Evolutionary conservation across 805 yeast species (phyloP).

Genomic region (Metschnikowia henanensis): DNA sequence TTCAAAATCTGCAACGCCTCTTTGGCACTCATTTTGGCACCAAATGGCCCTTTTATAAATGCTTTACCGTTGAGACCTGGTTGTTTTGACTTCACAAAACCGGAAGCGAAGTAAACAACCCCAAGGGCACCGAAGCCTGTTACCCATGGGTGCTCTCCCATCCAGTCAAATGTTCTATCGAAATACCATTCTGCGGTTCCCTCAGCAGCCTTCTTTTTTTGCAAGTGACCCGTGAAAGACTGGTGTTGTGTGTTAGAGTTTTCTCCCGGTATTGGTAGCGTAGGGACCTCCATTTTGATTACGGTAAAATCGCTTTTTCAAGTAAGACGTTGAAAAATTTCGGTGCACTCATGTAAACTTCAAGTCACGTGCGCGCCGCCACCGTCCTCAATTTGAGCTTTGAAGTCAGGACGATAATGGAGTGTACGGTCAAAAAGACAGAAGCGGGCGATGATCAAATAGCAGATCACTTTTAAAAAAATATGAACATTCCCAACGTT

Average conservation of each 20-base stretch:
- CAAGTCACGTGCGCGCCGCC: slow-evolving; percentile 12
- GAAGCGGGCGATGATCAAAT: too few relatives aligned
- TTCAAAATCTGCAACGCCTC: slow-evolving; percentile 88
- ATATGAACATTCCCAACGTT: too few relatives aligned
- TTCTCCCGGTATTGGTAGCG: slow-evolving; percentile 58
- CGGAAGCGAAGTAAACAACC: slow-evolving; percentile 63
- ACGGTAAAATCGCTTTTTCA: background rate
- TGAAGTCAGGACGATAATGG: background rate
- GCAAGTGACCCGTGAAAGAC: slow-evolving; percentile 40
- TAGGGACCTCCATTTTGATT: slow-evolving; percentile 51
- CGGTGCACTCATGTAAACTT: background rate
- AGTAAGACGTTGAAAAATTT: slow-evolving; percentile 4
- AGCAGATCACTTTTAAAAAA: too few relatives aligned
- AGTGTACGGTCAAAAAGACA: too few relatives aligned
- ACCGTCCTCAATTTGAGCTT: background rate
- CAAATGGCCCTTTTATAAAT: slow-evolving; percentile 87
- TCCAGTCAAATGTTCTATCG: slow-evolving; percentile 55
- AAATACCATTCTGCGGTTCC: slow-evolving; percentile 62
- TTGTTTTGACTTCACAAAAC: slow-evolving; percentile 61
- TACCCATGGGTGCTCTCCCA: slow-evolving; percentile 76
- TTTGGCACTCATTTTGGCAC: slow-evolving; percentile 81
- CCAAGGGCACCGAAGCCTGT: slow-evolving; percentile 71
- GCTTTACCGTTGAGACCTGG: slow-evolving; percentile 69
- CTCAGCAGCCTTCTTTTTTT: slow-evolving; percentile 40
- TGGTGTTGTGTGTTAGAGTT: slow-evolving; percentile 20